These are phyloP conservation scores for Colletotrichum theobromicola DNA, from an alignment of 2,329 filamentous ascomycete genomes.

Conservation along the genomic window DNA sequence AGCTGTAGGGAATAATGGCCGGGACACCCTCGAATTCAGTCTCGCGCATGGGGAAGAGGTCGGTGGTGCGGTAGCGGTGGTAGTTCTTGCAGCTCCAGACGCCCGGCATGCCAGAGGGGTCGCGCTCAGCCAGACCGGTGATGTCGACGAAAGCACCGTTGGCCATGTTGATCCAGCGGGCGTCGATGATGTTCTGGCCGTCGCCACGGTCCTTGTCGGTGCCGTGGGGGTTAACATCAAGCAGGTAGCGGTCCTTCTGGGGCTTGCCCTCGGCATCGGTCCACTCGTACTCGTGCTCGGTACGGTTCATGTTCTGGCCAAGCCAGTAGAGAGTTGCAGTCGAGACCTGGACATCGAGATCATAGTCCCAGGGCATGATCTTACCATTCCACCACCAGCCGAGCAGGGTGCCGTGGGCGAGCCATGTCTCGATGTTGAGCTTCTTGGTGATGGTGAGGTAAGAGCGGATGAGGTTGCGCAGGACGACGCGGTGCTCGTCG, in stretches of 20 bases:
- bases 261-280: constrained; percentile 45
- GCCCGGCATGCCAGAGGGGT: constrained; percentile 63
- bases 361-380: constrained; percentile 85
- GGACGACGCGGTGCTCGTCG: constrained; percentile 67
- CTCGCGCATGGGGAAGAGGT: constrained; percentile 78
- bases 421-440: constrained; percentile 79
- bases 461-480: constrained; percentile 74
- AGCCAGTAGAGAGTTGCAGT: constrained; percentile 70
- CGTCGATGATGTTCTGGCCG: constrained; percentile 82
- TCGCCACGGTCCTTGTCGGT: constrained; percentile 65
- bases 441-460: constrained; percentile 73
- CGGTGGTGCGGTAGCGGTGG: constrained; percentile 72
- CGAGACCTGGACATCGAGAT: constrained; percentile 82
- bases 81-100: constrained; percentile 82
- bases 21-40: constrained; percentile 77
- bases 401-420: constrained; percentile 82
- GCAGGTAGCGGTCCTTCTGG: constrained; percentile 62
- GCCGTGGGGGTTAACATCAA: constrained; percentile 79
- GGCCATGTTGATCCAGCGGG: constrained; percentile 77
- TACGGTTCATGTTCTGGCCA: constrained; percentile 71
- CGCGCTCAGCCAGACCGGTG: constrained; percentile 74
- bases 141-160: constrained; percentile 87
- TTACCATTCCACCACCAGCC: constrained; percentile 89
- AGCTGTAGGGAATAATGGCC: constrained; percentile 72
- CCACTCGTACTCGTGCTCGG: constrained; percentile 62